phyloP scores from a whole-genome alignment of 495 filamentous ascomycete species.

The Neurospora pannonica region DNA sequence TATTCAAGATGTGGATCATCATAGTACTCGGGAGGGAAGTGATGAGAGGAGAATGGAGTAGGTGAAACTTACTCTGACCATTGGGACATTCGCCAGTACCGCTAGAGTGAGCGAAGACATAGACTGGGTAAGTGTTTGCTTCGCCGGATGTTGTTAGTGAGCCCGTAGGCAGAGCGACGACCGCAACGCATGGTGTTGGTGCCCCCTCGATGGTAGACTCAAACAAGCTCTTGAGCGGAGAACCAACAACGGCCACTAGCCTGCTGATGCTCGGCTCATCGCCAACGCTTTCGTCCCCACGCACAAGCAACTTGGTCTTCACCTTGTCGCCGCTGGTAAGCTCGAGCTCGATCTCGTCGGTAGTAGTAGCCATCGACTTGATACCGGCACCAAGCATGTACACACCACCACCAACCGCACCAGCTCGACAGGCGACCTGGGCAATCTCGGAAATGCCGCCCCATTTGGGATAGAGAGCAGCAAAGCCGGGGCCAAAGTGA shows the following conservation, averaged over 20 bases:
- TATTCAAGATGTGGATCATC: slow-evolving; percentile 81
- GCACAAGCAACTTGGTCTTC: slow-evolving; percentile 46
- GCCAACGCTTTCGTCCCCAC: slow-evolving; percentile 24
- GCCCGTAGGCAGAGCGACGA: slow-evolving; percentile 59
- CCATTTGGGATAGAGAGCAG: slow-evolving; percentile 81
- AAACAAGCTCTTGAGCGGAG: slow-evolving; percentile 57
- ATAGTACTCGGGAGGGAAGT: slow-evolving; percentile 28
- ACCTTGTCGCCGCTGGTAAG: slow-evolving; percentile 54
- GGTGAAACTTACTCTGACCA: slow-evolving; percentile 67
- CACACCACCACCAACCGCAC: slow-evolving; percentile 82
- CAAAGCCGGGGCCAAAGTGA: slow-evolving; percentile 76
- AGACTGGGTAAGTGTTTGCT: slow-evolving; percentile 47
- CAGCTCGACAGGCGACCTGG: slow-evolving; percentile 85
- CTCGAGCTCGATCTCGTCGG: slow-evolving; percentile 31
- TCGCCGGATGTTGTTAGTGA: slow-evolving; percentile 24
- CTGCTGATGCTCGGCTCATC: slow-evolving; percentile 21
- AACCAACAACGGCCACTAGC: slow-evolving; percentile 58
- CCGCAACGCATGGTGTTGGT: slow-evolving; percentile 61
- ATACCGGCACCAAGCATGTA: slow-evolving; percentile 75
- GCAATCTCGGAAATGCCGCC: slow-evolving; percentile 86
- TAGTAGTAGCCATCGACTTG: slow-evolving; percentile 18
- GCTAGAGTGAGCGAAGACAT: slow-evolving; percentile 69
- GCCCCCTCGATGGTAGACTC: slow-evolving; percentile 62
- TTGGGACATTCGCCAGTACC: slow-evolving; percentile 82
- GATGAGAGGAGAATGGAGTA: slow-evolving; percentile 8